These are phyloP conservation scores for Phyllachora maydis DNA, from an alignment of 2,329 filamentous ascomycete genomes.

Conservation along the genomic window DNA sequence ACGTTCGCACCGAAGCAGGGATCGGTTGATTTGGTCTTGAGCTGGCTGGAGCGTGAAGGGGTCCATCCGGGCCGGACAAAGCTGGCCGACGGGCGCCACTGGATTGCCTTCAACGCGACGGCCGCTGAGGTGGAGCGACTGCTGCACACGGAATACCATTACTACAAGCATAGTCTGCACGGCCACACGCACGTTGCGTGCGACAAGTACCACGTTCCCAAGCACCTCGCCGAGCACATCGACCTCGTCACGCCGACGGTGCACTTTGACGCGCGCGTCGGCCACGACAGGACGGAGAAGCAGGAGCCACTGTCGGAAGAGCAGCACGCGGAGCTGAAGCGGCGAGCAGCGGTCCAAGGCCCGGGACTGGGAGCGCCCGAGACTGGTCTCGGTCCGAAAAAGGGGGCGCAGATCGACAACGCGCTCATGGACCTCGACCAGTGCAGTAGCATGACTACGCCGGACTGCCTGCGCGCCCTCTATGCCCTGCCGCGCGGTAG, in stretches of 20 bases:
- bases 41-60: conserved; percentile 31
- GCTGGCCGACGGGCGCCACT: conserved; percentile 27
- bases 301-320: conserved; percentile 7
- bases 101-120: conserved; percentile 32
- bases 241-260: conserved; percentile 43
- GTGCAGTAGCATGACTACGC: conserved; percentile 34
- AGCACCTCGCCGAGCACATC: conserved; percentile 28
- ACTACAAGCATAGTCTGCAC: conserved; percentile 19
- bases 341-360: conserved; percentile 4
- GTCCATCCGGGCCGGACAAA: conserved; percentile 23
- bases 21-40: conserved; percentile 24
- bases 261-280: conserved; percentile 13
- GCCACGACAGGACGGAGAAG: conserved; percentile 7
- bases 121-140: conserved; percentile 29
- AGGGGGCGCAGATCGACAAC: conserved; percentile 10
- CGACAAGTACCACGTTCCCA: conserved; percentile 38
- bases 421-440: conserved; percentile 11
- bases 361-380: conserved; percentile 8
- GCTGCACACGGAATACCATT: conserved; percentile 28
- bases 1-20: conserved; percentile 20
- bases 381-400: conserved; percentile 10
- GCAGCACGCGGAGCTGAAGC: conserved; percentile 8
- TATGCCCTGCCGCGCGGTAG: conserved; percentile 20
- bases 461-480: conserved; percentile 29
- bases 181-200: conserved; percentile 16